Evolutionary conservation across 2,329 filamentous ascomycete species (phyloP), one percentile per base, ranked within the genome.

Genomic region (Colletotrichum nymphaeae): DNA sequence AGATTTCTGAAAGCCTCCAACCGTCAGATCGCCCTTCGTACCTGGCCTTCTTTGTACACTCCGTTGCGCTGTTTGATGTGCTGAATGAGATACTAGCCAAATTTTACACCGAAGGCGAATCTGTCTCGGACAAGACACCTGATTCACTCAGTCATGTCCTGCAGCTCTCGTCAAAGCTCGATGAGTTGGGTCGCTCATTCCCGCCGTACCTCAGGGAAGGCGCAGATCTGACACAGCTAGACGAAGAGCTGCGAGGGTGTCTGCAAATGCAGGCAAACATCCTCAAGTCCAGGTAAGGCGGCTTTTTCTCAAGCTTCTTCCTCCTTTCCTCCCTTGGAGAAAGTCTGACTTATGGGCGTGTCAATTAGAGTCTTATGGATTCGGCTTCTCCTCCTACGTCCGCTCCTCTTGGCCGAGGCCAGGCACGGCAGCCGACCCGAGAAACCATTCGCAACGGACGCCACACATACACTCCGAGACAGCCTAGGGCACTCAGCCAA

Each of bases 21-120:
- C 78, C 76, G 3, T 49, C 49, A 0, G 42, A 68, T 0, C 35
- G 73, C 1, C 76, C 76, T 5, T 80, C 80, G 1, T 75, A 75
- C 1, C 58, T 81, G n/a, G 76, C 68, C 4, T 59, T 77, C 4
- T 76, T 78, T 26, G 59, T 76, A 3, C 76, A 76, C 37, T 76
- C 77, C 0, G 52, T 75, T 0, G 70, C 76, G 19, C 65, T 78
- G 8, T 74, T 76, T 9, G 71, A 76, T 1, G 73, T 81, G 0
- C 0, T 72, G 6, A 56, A 60, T 0, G 69, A 64, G 1, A 60
- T 72, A 3, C 24, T 72, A 0, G 53, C 37, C 26, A 72, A 22
- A 14, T 69, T 72, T 1, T 72, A 72, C 59, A 46, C 35, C 3
- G 59, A 69, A 0, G 57, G 24, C 30, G 65, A 68, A 4, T 6